These are phyloP conservation scores for Thermoascus crustaceus DNA, from an alignment of 2,329 filamentous ascomycete species.

Conservation along the genomic window DNA sequence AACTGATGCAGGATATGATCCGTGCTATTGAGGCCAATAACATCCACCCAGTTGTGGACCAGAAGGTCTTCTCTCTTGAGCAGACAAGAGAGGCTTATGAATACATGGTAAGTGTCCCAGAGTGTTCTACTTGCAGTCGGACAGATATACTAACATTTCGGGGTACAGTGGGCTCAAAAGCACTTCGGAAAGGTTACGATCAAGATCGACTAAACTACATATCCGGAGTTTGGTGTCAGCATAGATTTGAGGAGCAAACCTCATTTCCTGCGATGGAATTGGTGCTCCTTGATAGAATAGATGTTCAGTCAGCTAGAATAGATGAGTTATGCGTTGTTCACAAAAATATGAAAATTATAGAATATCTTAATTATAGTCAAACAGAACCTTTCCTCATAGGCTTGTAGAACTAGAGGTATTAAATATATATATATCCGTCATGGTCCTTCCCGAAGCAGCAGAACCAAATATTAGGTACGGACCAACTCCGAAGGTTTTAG, in stretches of 20 bases:
- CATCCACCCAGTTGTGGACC: slow-evolving; percentile 52
- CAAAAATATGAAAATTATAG: no score
- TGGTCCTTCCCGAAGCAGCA: no score
- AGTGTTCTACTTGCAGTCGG: slow-evolving; percentile 9
- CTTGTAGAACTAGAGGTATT: no score
- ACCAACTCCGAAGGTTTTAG: no score
- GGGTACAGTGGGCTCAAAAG: slow-evolving; percentile 38
- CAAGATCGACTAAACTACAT: slow-evolving; percentile 28
- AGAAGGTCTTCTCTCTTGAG: slow-evolving; percentile 48
- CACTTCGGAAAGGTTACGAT: slow-evolving; percentile 51
- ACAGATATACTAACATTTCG: slow-evolving; percentile 12
- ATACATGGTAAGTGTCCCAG: slow-evolving; percentile 37
- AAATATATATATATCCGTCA: no score
- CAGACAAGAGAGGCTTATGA: slow-evolving; percentile 48
- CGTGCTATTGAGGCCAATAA: slow-evolving; percentile 50
- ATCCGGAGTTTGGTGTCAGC: background rate
- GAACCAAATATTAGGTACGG: no score
- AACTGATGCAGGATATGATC: slow-evolving; percentile 53
- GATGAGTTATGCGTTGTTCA: no score
- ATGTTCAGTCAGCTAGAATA: no score
- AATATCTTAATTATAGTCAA: no score
- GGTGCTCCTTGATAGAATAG: no score
- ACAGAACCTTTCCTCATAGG: no score
- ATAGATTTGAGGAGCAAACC: background rate
- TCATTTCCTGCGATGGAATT: no score